These are phyloP conservation scores for Dichotomopilus funicola DNA, from an alignment of 2,329 filamentous ascomycete species.

Conservation along the genomic window DNA sequence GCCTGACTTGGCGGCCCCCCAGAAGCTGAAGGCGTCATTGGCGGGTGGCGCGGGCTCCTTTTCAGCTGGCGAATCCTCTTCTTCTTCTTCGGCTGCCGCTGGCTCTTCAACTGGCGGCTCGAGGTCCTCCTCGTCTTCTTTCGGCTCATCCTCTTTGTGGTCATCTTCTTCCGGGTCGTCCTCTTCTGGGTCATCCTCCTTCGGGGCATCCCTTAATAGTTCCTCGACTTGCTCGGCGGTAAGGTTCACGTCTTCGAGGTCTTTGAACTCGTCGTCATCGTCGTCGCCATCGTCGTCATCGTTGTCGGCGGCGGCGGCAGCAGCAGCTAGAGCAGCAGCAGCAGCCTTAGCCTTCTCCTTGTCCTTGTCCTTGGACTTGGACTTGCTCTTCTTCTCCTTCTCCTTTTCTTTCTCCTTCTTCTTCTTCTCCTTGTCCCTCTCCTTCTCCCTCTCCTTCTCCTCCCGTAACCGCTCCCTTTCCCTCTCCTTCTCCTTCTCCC, in stretches of 20 bases:
- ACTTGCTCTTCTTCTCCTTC: constrained; percentile 10
- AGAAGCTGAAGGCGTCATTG: constrained; percentile 49
- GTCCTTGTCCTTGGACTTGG: constrained; percentile 19
- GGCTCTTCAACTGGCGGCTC: constrained; percentile 23
- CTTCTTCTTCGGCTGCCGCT: constrained; percentile 20
- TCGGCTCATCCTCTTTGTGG: no score
- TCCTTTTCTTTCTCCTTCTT: constrained; percentile 34
- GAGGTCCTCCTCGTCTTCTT: no score
- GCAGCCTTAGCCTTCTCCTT: not conserved
- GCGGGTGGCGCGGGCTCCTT: constrained; percentile 26
- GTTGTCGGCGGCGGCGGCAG: no score
- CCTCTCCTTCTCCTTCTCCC: no score
- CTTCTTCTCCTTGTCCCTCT: constrained; percentile 27
- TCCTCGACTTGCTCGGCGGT: constrained; percentile 39
- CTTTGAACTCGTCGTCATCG: constrained; percentile 22
- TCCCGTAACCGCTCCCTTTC: no score
- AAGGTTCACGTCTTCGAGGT: constrained; percentile 33
- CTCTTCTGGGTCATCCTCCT: constrained; percentile 20
- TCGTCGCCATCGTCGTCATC: no score
- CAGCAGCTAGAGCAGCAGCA: no score
- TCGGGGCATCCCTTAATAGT: constrained; percentile 29
- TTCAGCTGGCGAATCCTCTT: constrained; percentile 21
- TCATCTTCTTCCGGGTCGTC: constrained; percentile 20
- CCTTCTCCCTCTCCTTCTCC: no score
- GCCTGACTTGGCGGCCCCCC: constrained; percentile 45